A percentile compares a stretch with the other conserved stretches of the same genome.
phyloP scores from a whole-genome alignment of 768 basidiomycete species.

The Chalciporus piperatus region DNA sequence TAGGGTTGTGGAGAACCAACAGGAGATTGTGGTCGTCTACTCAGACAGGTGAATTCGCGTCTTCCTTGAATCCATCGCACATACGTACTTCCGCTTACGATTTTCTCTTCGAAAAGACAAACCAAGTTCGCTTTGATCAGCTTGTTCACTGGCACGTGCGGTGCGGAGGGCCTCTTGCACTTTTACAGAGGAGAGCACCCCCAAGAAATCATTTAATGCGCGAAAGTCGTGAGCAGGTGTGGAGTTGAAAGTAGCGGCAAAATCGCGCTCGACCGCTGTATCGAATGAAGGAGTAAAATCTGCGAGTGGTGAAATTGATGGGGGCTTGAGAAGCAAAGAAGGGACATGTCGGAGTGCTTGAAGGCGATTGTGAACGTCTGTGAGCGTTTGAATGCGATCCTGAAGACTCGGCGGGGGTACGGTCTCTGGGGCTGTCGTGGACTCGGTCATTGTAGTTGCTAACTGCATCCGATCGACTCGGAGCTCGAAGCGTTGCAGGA shows the following conservation, averaged over 20 bases:
- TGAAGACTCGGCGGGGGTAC: conserved; percentile 30
- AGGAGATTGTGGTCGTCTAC: conserved; percentile 51
- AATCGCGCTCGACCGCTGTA: conserved; percentile 24
- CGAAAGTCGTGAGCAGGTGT: conserved; percentile 41
- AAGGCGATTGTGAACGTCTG: conserved; percentile 44
- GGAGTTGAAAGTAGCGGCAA: conserved; percentile 27
- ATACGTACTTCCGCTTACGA: conserved; percentile 56
- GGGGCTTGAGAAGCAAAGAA: conserved; percentile 40
- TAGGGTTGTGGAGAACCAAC: conserved; percentile 60
- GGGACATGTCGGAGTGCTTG: conserved; percentile 47
- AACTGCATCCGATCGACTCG: too few species aligned
- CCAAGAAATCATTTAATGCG: conserved; percentile 46
- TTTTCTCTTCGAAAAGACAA: conserved; percentile 45
- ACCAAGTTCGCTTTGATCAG: conserved; percentile 50
- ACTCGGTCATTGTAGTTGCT: not conserved
- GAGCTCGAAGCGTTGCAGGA: too few species aligned
- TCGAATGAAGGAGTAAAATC: conserved; percentile 30
- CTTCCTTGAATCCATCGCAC: not conserved
- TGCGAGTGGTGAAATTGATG: conserved; percentile 22
- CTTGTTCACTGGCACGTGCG: conserved; percentile 53
- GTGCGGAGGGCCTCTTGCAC: conserved; percentile 57
- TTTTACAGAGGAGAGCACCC: conserved; percentile 44
- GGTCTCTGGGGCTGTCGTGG: conserved; percentile 2
- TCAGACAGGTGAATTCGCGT: not conserved
- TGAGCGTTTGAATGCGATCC: conserved; percentile 45